These are phyloP conservation scores for Avena atlantica DNA, from an alignment of 176 grass and related monocot genomes.

Conservation along the genomic window DNA sequence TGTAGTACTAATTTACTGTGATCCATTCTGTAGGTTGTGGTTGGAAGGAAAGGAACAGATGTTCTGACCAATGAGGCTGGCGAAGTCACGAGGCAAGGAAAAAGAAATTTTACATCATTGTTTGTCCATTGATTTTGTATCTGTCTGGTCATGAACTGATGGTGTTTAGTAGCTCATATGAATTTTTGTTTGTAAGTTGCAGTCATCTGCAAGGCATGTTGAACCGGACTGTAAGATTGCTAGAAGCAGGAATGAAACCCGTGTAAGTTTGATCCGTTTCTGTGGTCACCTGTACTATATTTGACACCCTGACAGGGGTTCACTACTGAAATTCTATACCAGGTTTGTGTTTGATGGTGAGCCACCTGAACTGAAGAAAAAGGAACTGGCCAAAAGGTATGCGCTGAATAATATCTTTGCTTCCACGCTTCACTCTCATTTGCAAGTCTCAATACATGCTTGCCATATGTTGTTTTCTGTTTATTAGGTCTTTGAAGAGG, in stretches of 20 bases:
- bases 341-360: slow-evolving; percentile 98
- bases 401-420: background rate
- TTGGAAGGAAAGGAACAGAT: slow-evolving; percentile 82
- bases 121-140: background rate
- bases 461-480: slow-evolving; percentile 12
- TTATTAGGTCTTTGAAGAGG: slow-evolving; percentile 75
- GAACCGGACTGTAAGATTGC: slow-evolving; percentile 78
- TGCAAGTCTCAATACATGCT: background rate
- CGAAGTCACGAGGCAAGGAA: slow-evolving; percentile 81
- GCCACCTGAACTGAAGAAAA: slow-evolving; percentile 89
- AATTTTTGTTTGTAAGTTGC: slow-evolving; percentile 20
- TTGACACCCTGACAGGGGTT: background rate
- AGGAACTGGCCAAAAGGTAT: slow-evolving; percentile 82
- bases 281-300: slow-evolving; percentile 27
- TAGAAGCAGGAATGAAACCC: slow-evolving; percentile 93
- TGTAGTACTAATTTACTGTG: background rate
- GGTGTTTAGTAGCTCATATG: background rate
- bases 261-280: slow-evolving; percentile 64
- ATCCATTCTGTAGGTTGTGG: slow-evolving; percentile 62
- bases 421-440: slow-evolving; percentile 36
- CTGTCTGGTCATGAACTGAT: background rate
- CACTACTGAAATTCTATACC: slow-evolving; percentile 36
- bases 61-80: slow-evolving; percentile 84
- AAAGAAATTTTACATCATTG: slow-evolving; percentile 7
- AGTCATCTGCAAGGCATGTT: slow-evolving; percentile 97